phyloP scores from a whole-genome alignment of 768 basidiomycete genomes.

The Grammothele lineata region DNA sequence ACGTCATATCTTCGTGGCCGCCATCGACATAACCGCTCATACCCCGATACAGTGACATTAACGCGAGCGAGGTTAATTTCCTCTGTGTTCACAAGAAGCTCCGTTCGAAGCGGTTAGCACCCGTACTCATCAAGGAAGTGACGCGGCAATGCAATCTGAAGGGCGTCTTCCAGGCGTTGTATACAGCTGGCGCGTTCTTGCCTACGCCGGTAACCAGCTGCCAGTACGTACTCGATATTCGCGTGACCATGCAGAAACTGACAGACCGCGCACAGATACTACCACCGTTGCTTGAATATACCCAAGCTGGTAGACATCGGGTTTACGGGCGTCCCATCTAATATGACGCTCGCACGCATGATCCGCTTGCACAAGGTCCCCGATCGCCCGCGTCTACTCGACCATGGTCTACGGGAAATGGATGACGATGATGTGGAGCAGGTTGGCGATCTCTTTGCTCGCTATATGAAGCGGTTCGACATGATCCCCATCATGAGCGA shows the following conservation, averaged over 20 bases:
- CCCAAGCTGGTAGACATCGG: slow-evolving; percentile 87
- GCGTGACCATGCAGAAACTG: too few relatives aligned
- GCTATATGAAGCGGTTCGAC: slow-evolving; percentile 84
- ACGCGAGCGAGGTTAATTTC: slow-evolving; percentile 91
- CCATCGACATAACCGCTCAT: neutral
- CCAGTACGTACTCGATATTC: slow-evolving; percentile 57
- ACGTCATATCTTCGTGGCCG: neutral
- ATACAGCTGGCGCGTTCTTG: slow-evolving; percentile 89
- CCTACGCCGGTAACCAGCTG: slow-evolving; percentile 92
- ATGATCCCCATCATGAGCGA: slow-evolving; percentile 70
- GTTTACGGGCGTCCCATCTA: slow-evolving; percentile 85
- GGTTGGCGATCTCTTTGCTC: slow-evolving; percentile 65
- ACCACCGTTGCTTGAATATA: slow-evolving; percentile 88
- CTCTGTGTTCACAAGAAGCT: slow-evolving; percentile 97
- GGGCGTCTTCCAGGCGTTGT: slow-evolving; percentile 95
- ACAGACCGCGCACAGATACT: slow-evolving; percentile 54
- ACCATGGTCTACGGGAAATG: slow-evolving; percentile 81
- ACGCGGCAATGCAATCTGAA: slow-evolving; percentile 88
- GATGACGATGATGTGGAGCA: slow-evolving; percentile 69
- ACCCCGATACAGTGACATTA: slow-evolving; percentile 51
- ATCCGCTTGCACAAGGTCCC: slow-evolving; percentile 71
- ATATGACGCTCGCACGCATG: slow-evolving; percentile 90
- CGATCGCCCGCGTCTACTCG: slow-evolving; percentile 36
- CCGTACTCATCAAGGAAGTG: slow-evolving; percentile 96
- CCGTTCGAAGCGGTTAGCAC: slow-evolving; percentile 90